Base-by-base conservation (phyloP, 345 rosid species). In the Melastoma malabathricum region DNA sequence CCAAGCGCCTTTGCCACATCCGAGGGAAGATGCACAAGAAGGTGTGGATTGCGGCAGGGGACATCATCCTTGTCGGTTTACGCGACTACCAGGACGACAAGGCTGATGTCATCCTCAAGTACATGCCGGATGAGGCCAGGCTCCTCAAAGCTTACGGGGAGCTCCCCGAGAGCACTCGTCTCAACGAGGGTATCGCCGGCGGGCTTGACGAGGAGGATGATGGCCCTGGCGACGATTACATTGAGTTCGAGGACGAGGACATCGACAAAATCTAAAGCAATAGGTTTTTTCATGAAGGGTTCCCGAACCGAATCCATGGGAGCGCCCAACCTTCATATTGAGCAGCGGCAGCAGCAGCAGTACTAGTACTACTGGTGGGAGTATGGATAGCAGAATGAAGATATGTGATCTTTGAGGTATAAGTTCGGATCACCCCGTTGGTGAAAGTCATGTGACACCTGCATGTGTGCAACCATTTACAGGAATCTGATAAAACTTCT, bases 1-100 rank as follows among this genome's bases (percentile, higher is more conserved):
- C 64, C 49, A 75, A 71, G 66, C 76, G 80, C 1, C 69, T 75
- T 47, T 71, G 80, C 51, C 80, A 75, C 59, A 75, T 75, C 47
- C 64, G 80, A 4, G 80, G 80, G 4, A 71, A 75, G 80, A 75
- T 75, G 80, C 80, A 71, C 62, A 71, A 75, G 69, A 75, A 75
- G 61, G 80, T 75, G 14, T 75, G 80, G 80, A 71, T 75, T 13
- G 73, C 71, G 5, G 73, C 71, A 5, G 76, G 73, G 10, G 80
- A 75, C 47, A 68, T 75, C 23, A 71, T 75, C 15, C 75, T 75
- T 2, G 76, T 75, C 1, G 73, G 76, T 12, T 71, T 75, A 57
- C 65, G 80, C 5, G 80, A 75, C 46, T 75, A 67, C 47, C 80
- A 75, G 59, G 80, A 75, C 27, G 80, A 75, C 52, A 75, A 75